These are phyloP conservation scores for Candida pseudofarinosa DNA, from an alignment of 805 yeast genomes.

Conservation along the genomic window DNA sequence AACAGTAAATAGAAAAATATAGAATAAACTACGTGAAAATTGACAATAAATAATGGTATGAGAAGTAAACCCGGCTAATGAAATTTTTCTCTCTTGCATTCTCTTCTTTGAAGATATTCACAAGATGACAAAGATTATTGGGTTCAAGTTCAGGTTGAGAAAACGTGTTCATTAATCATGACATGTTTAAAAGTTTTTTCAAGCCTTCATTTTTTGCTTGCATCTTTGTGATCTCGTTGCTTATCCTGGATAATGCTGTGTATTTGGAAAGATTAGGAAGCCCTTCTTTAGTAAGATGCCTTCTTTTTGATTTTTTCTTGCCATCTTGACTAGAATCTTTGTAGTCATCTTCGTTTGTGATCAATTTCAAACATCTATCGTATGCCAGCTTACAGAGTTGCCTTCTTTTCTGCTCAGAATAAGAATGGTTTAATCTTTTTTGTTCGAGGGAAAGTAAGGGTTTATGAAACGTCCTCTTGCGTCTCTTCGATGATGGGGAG, in stretches of 20 bases:
- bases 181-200: conserved; percentile 18
- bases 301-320: conserved; percentile 31
- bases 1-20: too few species aligned
- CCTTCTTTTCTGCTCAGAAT: conserved; percentile 41
- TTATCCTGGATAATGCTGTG: conserved; percentile 37
- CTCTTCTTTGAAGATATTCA: too few species aligned
- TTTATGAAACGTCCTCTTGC: conserved; percentile 27
- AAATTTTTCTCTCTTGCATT: too few species aligned
- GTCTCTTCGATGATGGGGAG: conserved; percentile 12
- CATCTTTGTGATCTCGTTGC: conserved; percentile 34
- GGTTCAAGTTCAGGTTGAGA: too few species aligned
- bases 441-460: conserved; percentile 37
- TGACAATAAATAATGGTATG: too few species aligned
- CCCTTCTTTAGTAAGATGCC: conserved; percentile 39
- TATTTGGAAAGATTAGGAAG: conserved; percentile 43
- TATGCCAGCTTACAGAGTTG: conserved; percentile 43
- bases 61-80: too few species aligned
- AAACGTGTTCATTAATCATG: too few species aligned
- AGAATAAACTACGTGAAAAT: too few species aligned
- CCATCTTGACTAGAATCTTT: conserved; percentile 24
- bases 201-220: conserved; percentile 30
- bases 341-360: conserved; percentile 38
- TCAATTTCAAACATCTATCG: conserved; percentile 37
- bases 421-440: conserved; percentile 39
- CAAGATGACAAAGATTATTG: too few species aligned